Evolutionary conservation across 495 filamentous ascomycete genomes (phyloP).

Genomic region (Cercophora scortea): DNA sequence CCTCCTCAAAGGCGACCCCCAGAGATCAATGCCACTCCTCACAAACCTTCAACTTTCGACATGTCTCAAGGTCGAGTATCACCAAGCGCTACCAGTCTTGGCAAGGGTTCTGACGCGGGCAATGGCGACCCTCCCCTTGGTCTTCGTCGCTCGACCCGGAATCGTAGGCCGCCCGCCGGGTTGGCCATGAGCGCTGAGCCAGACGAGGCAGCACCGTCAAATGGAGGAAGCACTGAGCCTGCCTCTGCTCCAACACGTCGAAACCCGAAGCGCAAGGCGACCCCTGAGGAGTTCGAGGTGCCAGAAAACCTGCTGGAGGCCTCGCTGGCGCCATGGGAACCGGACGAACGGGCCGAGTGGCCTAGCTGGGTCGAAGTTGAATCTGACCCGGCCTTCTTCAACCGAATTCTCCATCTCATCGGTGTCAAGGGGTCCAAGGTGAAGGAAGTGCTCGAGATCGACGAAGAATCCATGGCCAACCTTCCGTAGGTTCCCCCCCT

Average conservation of each 20-base stretch:
- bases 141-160: conserved; percentile 27
- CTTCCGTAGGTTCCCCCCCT: conserved; percentile 49
- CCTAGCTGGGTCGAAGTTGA: conserved; percentile 80
- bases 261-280: conserved; percentile 31
- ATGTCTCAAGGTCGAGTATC: background rate
- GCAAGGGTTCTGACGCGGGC: background rate
- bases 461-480: conserved; percentile 55
- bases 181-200: no score
- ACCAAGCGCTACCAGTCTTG: background rate
- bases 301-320: conserved; percentile 27
- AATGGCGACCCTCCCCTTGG: background rate
- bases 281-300: conserved; percentile 20
- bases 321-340: conserved; percentile 26
- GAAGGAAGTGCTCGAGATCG: conserved; percentile 70
- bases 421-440: conserved; percentile 67
- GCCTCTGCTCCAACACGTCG: conserved; percentile 10
- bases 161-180: conserved; percentile 15
- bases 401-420: conserved; percentile 69
- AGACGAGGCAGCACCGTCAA: background rate
- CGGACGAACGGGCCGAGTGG: conserved; percentile 38
- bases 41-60: no score
- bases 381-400: conserved; percentile 88
- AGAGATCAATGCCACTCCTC: no score
- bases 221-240: conserved; percentile 11
- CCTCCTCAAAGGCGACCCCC: no score